phyloP scores from a whole-genome alignment of 192 early-diverging fungal genomes.

The Coemansia erecta region DNA sequence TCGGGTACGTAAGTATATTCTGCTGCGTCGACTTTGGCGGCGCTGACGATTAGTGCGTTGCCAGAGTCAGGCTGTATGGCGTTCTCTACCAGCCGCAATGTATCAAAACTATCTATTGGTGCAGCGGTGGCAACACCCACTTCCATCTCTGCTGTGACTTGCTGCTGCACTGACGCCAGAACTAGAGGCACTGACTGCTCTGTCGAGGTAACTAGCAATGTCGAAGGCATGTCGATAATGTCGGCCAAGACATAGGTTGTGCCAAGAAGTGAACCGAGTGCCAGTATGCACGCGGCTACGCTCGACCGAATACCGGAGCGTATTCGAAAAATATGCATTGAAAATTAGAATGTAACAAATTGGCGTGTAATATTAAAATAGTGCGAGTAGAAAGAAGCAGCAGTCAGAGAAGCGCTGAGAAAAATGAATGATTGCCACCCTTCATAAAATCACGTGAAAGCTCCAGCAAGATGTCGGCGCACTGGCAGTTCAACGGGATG shows the following conservation, averaged over 20 bases:
- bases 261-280: neutral
- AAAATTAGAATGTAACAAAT: constrained; percentile 1
- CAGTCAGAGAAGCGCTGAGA: neutral
- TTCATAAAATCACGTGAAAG: constrained; percentile 14
- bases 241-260: neutral
- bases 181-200: too few species aligned
- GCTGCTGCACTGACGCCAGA: too few species aligned
- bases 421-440: neutral
- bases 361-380: too few species aligned
- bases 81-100: too few species aligned
- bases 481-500: constrained; percentile 18
- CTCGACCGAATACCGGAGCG: neutral
- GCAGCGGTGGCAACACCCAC: too few species aligned
- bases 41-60: neutral
- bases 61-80: neutral
- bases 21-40: neutral
- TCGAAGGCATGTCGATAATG: neutral
- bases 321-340: constrained; percentile 3
- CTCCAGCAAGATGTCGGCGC: constrained; percentile 16
- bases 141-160: too few species aligned
- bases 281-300: neutral
- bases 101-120: neutral
- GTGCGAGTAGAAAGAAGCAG: too few species aligned
- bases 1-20: too few species aligned
- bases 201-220: too few species aligned